Evolutionary conservation across 768 basidiomycete genomes (phyloP), one percentile per base, ranked within the genome.

Genomic region (Lanmaoa rubissima): DNA sequence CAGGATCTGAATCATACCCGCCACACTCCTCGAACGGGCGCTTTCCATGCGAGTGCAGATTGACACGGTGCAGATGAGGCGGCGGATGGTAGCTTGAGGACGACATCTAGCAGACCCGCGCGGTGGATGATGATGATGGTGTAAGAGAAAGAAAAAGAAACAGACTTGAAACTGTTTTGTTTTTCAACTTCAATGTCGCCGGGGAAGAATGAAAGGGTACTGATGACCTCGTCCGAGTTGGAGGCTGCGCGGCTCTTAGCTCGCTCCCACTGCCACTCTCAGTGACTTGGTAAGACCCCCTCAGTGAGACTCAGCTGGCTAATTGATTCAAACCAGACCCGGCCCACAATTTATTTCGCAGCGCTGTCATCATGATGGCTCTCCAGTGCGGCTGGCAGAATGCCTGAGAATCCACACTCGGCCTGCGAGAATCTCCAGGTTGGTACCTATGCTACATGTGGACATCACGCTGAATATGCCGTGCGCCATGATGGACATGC

Each of bases 1-100:
- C 54, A 41, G 70, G 62, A 58, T 69, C 70, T 42, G 72, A 72
- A 57, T 67, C 71, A 44, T 73, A 71, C 54, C 68, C 67, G 56
- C 65, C 67, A 65, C 68, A 69, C 44, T 71, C 69, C 19, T 71
- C 69, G 50, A 70, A 70, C 52, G 67, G 67, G 62, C 69, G 69
- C 63, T 70, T 69, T 61, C 60, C 68, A 61, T 67, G 63, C 36
- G 69, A 56, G 40, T 66, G 67, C 14, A 62, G 53, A 47, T 57
- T 57, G 51, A 70, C 64, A 57, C 61, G 67, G 52, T 63, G 67
- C 35, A 65, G 61, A 41, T 61, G 66, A 1, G 66, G 45, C 16
- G 67, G 53, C 19, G 69, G 51, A 62, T 60, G 65, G 59, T 54
- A 65, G 49, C 48, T 41, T 48, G 65, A 53, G 54, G 67, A 69